phyloP scores from a whole-genome alignment of 2,329 filamentous ascomycete species.

The Aspergillus fumigatiaffinis region DNA sequence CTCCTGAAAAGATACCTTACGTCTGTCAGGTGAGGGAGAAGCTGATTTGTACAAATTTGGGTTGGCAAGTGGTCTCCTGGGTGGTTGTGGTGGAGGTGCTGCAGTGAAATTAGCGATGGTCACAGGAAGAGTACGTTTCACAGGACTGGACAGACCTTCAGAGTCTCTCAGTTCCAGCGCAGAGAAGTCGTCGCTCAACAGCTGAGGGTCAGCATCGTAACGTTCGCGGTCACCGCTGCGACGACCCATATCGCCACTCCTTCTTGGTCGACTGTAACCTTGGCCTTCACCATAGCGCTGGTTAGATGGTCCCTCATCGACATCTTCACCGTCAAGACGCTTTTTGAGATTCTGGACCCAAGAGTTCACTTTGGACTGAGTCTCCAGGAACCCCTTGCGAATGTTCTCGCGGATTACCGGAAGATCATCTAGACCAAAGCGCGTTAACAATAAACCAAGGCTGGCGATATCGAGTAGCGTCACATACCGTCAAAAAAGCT shows the following conservation, averaged over 20 bases:
- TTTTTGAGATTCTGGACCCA: constrained; percentile 93
- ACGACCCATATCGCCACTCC: constrained; percentile 59
- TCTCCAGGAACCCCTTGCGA: constrained; percentile 90
- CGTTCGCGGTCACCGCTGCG: constrained; percentile 83
- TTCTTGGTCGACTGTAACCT: constrained; percentile 49
- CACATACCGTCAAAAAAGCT: constrained; percentile 77
- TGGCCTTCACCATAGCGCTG: constrained; percentile 32
- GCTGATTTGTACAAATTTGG: constrained; percentile 75
- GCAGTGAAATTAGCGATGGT: constrained; percentile 3
- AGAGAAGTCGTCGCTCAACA: constrained; percentile 85
- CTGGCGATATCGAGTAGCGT: neutral
- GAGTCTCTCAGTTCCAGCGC: constrained; percentile 60
- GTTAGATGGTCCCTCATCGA: constrained; percentile 51
- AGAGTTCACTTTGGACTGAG: constrained; percentile 84
- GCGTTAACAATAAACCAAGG: constrained; percentile 10
- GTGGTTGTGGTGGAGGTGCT: constrained; percentile 53
- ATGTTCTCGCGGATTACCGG: constrained; percentile 91
- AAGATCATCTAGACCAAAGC: constrained; percentile 65
- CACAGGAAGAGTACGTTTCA: neutral
- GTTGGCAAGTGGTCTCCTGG: constrained; percentile 64
- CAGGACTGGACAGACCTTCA: constrained; percentile 44
- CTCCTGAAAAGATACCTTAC: constrained; percentile 56
- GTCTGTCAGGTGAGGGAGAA: constrained; percentile 50
- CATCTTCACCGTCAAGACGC: constrained; percentile 84
- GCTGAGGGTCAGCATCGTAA: constrained; percentile 90